These are phyloP conservation scores for Saraca asoca DNA, from an alignment of 331 rosid species.

Conservation along the genomic window DNA sequence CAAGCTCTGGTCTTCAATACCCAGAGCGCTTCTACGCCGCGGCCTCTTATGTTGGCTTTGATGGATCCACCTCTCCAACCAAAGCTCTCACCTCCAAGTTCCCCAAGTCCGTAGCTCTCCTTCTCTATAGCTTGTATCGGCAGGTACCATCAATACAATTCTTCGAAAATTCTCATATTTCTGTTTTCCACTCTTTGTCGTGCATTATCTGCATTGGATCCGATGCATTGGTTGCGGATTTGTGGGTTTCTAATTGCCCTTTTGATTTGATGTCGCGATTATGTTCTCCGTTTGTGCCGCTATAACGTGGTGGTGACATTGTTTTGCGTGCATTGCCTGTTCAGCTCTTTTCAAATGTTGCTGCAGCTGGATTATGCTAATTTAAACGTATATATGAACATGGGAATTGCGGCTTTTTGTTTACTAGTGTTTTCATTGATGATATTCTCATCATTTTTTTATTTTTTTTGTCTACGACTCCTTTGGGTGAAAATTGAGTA, in stretches of 20 bases:
- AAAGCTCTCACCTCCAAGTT: conserved; percentile 79
- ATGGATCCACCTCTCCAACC: conserved; percentile 80
- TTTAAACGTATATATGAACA: not conserved
- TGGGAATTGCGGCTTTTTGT: not conserved
- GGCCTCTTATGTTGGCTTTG: conserved; percentile 83
- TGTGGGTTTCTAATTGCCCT: not conserved
- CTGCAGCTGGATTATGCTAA: not conserved
- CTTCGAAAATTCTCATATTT: not conserved
- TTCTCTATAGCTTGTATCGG: conserved; percentile 78
- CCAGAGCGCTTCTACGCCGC: conserved; percentile 95
- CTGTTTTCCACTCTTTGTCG: not conserved
- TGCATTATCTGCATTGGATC: conserved; percentile 4
- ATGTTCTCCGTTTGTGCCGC: not conserved
- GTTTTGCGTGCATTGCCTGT: conserved; percentile 2
- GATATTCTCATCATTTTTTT: conserved; percentile 6
- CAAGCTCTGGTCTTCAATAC: conserved; percentile 84
- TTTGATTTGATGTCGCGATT: not conserved
- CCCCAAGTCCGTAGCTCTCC: conserved; percentile 77
- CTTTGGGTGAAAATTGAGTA: conserved; percentile 21
- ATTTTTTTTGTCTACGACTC: not conserved
- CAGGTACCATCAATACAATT: conserved; percentile 54
- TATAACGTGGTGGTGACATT: not conserved
- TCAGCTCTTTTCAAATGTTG: not conserved
- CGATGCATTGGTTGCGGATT: conserved; percentile 11
- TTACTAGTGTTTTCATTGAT: conserved; percentile 3